These are phyloP conservation scores for Hirschfeldia incana DNA, from an alignment of 345 rosid genomes.

Conservation along the genomic window DNA sequence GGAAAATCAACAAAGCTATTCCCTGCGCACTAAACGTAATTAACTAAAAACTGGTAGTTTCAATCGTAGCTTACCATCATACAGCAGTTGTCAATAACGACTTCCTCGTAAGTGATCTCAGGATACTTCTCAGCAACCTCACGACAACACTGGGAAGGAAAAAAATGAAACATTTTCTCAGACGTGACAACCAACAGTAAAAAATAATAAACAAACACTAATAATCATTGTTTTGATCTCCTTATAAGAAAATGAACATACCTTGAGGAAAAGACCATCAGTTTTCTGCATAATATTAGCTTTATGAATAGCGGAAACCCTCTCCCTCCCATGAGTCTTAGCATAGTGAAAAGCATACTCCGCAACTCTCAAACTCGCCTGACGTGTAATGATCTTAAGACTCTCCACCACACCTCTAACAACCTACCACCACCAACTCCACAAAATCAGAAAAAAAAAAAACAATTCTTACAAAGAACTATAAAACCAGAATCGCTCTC, in stretches of 20 bases:
- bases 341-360: constrained; percentile 99
- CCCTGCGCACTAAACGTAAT: too few species aligned
- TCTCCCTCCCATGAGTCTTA: constrained; percentile 88
- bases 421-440: constrained; percentile 49
- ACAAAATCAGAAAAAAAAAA: neutral
- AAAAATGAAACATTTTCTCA: too few species aligned
- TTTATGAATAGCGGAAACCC: constrained; percentile 97
- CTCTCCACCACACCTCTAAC: constrained; percentile 99
- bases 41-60: too few species aligned
- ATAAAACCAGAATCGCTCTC: neutral
- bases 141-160: constrained; percentile 81
- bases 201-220: neutral
- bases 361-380: constrained; percentile 97
- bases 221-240: neutral
- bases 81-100: constrained; percentile 98
- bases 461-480: neutral
- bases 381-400: constrained; percentile 94
- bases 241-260: constrained; percentile 16
- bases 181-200: too few species aligned
- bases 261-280: constrained; percentile 98
- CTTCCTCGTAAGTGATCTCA: constrained; percentile 92
- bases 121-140: constrained; percentile 99
- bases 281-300: constrained; percentile 99
- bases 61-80: constrained; percentile 72
- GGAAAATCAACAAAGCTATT: too few species aligned